Evolutionary conservation across 2,329 filamentous ascomycete genomes (phyloP), one percentile per base, ranked within the genome.

Genomic region (Fusarium guadeloupense): DNA sequence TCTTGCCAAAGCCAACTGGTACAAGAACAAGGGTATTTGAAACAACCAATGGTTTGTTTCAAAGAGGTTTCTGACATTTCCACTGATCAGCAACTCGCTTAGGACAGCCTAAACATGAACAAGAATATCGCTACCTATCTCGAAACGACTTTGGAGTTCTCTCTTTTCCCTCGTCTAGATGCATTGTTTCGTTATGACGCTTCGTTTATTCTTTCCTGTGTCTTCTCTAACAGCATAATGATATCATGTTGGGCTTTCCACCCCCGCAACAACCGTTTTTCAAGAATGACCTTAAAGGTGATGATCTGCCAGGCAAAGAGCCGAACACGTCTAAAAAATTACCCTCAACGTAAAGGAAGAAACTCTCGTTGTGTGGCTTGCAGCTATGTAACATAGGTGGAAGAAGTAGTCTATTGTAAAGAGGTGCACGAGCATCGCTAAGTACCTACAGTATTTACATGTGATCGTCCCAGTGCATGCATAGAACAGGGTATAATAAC

Each of bases 401-500:
- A 38, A 28, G 28, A 23, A 39, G 9, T 26, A 26, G 25, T 26
- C 23, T 25, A 25, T n/a, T 5, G 23, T 25, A 25, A 12, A 20
- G 17, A 35, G 19, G 28, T 37, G 16, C 28, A 47, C 4, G 10
- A 38, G 7, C 19, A n/a, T 23, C 14, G 23, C 23, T 6, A n/a
- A 10, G 9, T 12, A 20, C 28, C 53, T 37, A 38, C 14, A 10
- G 9, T 12, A 20, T 33, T 57, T 37, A 38, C 46, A 62, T 54
- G 52, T 43, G 25, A 57, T 50, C 17, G 19, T 53, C 42, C 52
- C 38, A 30, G 50, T n/a, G n/a, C 35, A n/a, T 35, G 41, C 43
- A 46, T 41, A 37, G 19, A 28, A 31, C 35, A 49, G 55, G 61
- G 60, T 64, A 64, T 64, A 64, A 57, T 53, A 59, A 49, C 23